These are phyloP conservation scores for Dipodascus albidus DNA, from an alignment of 805 yeast genomes.

Conservation along the genomic window DNA sequence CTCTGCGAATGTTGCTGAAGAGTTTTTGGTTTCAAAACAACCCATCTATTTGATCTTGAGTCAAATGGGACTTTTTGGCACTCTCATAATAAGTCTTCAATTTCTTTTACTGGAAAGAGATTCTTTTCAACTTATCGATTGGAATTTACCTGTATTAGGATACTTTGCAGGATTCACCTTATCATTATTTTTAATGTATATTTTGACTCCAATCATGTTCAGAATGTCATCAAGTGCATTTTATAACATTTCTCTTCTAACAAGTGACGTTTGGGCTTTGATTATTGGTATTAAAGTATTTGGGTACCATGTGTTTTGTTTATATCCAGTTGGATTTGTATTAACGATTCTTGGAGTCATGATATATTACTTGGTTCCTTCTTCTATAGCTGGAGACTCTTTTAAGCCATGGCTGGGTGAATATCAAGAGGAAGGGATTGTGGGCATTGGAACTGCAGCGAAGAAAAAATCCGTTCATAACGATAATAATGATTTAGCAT, in stretches of 20 bases:
- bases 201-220: conserved; percentile 32
- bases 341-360: conserved; percentile 31
- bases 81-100: conserved; percentile 33
- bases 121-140: conserved; percentile 26
- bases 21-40: conserved; percentile 32
- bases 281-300: conserved; percentile 33
- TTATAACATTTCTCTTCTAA: conserved; percentile 32
- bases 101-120: conserved; percentile 34
- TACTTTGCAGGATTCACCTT: conserved; percentile 32
- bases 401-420: conserved; percentile 32
- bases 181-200: conserved; percentile 29
- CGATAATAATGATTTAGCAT: neutral
- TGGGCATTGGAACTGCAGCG: conserved; percentile 21
- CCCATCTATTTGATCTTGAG: conserved; percentile 36
- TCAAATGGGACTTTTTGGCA: conserved; percentile 32
- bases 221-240: conserved; percentile 38
- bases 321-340: conserved; percentile 36
- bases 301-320: conserved; percentile 34
- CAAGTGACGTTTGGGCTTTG: conserved; percentile 36
- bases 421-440: conserved; percentile 19
- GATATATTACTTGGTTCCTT: conserved; percentile 28
- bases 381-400: conserved; percentile 29
- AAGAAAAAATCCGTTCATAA: neutral
- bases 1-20: conserved; percentile 33
- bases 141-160: conserved; percentile 31